These are phyloP conservation scores for Colletotrichum trifolii DNA, from an alignment of 2,329 filamentous ascomycete genomes.

Conservation along the genomic window DNA sequence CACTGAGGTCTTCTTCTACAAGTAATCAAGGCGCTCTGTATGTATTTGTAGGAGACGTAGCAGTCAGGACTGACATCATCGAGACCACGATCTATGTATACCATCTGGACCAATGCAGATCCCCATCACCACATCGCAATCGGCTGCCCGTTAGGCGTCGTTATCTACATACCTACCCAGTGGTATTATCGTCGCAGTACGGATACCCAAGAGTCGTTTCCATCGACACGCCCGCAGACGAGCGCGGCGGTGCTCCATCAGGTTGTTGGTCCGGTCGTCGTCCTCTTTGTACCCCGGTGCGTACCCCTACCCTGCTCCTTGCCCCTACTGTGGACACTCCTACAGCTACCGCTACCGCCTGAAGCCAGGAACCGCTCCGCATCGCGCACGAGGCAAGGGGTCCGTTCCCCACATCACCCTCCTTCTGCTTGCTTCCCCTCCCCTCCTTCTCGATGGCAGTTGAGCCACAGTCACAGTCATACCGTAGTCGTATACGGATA, in stretches of 20 bases:
- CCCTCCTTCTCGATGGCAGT: background rate
- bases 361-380: conserved; percentile 34
- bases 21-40: too few species aligned
- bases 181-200: background rate
- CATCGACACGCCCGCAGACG: conserved; percentile 19
- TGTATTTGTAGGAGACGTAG: too few species aligned
- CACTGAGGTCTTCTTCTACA: too few species aligned
- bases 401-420: conserved; percentile 23
- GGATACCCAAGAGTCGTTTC: conserved; percentile 6
- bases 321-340: background rate
- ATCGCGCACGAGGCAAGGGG: conserved; percentile 36
- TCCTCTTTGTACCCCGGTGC: conserved; percentile 16
- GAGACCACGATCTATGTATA: too few species aligned
- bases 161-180: too few species aligned
- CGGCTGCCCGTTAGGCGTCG: background rate
- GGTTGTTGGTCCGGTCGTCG: conserved; percentile 6
- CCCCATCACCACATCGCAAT: background rate
- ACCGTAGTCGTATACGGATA: too few species aligned
- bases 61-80: too few species aligned
- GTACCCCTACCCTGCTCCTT: conserved; percentile 7
- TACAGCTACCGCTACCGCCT: conserved; percentile 6
- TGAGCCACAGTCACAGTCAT: too few species aligned
- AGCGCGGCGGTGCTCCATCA: conserved; percentile 19
- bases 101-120: too few species aligned
- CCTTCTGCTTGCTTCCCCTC: background rate